Conservation (phyloP, 2,329 filamentous ascomycete species). For the Bertia moriformis region DNA sequence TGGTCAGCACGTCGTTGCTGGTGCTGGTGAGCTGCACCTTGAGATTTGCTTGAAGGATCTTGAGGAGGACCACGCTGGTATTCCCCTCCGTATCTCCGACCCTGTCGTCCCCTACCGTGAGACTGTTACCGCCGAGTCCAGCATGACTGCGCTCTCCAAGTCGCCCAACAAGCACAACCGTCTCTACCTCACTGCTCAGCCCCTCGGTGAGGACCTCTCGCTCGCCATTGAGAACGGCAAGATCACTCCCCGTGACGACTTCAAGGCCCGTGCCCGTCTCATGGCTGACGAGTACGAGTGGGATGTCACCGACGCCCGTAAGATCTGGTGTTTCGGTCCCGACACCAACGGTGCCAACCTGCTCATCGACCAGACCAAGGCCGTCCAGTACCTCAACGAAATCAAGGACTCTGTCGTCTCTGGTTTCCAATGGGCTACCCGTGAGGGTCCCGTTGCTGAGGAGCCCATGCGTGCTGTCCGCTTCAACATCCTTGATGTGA, state of each 20-base stretch:
- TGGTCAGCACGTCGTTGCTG: constrained; percentile 97
- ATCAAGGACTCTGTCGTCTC: constrained; percentile 99
- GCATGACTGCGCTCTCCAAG: constrained; percentile 95
- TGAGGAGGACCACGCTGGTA: constrained; percentile 96
- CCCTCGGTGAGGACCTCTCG: constrained; percentile 80
- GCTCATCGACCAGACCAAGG: constrained; percentile 99
- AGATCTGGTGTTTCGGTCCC: constrained; percentile 99
- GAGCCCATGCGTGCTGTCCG: constrained; percentile 94
- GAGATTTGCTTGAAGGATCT: constrained; percentile 99
- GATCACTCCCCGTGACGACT: constrained; percentile 89
- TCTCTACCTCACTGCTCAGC: constrained; percentile 89
- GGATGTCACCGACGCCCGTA: constrained; percentile 99
- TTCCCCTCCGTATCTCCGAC: constrained; percentile 94
- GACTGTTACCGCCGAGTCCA: constrained; percentile 71
- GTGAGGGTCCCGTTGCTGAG: constrained; percentile 93
- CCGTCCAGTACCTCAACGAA: constrained; percentile 99
- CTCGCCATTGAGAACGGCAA: constrained; percentile 82
- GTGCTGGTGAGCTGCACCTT: constrained; percentile 97
- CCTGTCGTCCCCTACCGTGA: constrained; percentile 98
- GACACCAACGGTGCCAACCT: constrained; percentile 97
- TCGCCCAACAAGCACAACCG: constrained; percentile 99
- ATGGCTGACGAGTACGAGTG: constrained; percentile 94
- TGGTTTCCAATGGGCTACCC: constrained; percentile 98
- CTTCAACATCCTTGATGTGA: constrained; percentile 99
- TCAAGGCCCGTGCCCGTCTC: constrained; percentile 94